Base-by-base conservation (phyloP, 1,284 basidiomycete genomes). In the Afroboletus lepidellus region DNA sequence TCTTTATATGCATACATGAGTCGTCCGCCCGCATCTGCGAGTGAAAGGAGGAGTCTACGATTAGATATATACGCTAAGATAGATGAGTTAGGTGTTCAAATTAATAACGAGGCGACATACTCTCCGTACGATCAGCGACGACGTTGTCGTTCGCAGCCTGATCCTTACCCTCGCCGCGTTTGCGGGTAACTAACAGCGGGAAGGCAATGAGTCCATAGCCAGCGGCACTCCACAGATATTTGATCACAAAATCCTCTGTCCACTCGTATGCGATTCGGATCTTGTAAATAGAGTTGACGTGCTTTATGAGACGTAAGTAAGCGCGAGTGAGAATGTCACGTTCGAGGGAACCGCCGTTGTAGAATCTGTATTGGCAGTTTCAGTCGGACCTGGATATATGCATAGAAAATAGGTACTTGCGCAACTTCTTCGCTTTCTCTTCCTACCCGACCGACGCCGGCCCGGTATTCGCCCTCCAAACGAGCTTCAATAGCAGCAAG, bases 401-500 rank as follows among this genome's bases (percentile, higher is more conserved):
- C 52, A 30, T 37, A 3, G 21, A 21, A 33, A 48, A 37, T 8
- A 33, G 16, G 29, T 27, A 80, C 88, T 64, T 60, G 88, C 83
- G 95, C 94, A 41, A 99, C 83, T 70, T 99, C 95, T 68, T 99
- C 95, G 15, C 90, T 85, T 64, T 98, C 95, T 55, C 94, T 79
- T 3, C 92, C 94, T 5, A 98, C 81, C 23, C 95, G 73, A 0
- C 89, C 87, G 67, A 98, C 88, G 0, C 94, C 95, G 0, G 87
- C 84, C 30, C 95, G 78, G 66, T 97, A 98, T 62, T 98, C 94
- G 15, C 96, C 96, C 65, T 90, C 87, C 20, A 90, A 67, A 41
- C 88, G 84, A 0, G 94, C 92, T 67, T 98, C 94, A 5, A 92
- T 81, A 1, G 92, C 92, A 0, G 94, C 93, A 24, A 99, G 80